Evolutionary conservation across 176 grass and related monocot genomes (phyloP).

Genomic region (barley (Hordeum vulgare)): MorexV3_pseudomolecules_assembly NC_058519.1:657277965-657278464

Average conservation of each 20-base stretch:
- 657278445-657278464: slow-evolving; percentile 19
- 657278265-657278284: neutral
- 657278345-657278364: slow-evolving; percentile 99
- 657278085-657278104: neutral
- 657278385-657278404: slow-evolving; percentile 69
- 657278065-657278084: neutral
- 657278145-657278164: neutral
- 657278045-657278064: slow-evolving; percentile 52
- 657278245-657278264: neutral
- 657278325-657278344: slow-evolving; percentile 17
- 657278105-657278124: neutral
- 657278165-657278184: neutral
- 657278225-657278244: neutral
- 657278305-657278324: neutral
- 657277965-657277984: slow-evolving; percentile 86
- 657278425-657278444: slow-evolving; percentile 94
- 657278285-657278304: neutral
- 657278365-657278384: slow-evolving; percentile 99
- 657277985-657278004: slow-evolving; percentile 93
- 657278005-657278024: slow-evolving; percentile 91
- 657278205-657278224: neutral
- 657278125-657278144: neutral
- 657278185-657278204: neutral
- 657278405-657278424: slow-evolving; percentile 82
- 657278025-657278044: slow-evolving; percentile 90